Evolutionary conservation across 345 rosid species (phyloP), one percentile per base, ranked within the genome.

Genomic region (Syzygium aqueum): DNA sequence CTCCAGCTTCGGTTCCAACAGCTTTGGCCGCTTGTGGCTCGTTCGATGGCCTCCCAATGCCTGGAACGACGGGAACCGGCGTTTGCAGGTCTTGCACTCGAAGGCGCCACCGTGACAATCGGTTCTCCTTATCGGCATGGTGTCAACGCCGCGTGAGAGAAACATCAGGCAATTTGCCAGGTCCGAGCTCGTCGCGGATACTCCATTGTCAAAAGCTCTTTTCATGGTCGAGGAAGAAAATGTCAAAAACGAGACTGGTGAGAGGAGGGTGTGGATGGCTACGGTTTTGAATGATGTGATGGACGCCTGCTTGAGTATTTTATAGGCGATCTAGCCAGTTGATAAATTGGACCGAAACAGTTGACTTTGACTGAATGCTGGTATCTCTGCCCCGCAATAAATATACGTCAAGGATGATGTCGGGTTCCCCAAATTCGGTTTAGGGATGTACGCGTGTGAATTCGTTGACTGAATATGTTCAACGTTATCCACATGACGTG

Each of bases 111-210:
- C 85, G 1, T 19, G 23, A 5, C 67, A 83, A 10, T 46, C 25
- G 40, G 73, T 40, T 7, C 16, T 11, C 19, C 22, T 12, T 43
- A 43, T 43, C 2, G n/a, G 51, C 51, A 37, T 61, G 12, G 53
- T 7, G 56, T 84, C 25, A 16, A 82, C 85, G 46, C 88, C 82
- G n/a, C n/a, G 84, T 3, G 90, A 88, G 13, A 92, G 84, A 2
- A 92, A 37, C 53, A 89, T 91, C 93, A 96, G 90, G 85, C 94
- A 95, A 14, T 86, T 93, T 17, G 96, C 97, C 89, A 92, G 89
- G 86, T 91, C 91, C 84, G 89, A 23, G 54, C 80, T 84, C 15
- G 40, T 89, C 51, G 59, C 77, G 22, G 43, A 65, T 65, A 15
- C 77, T 78, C 86, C 93, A 2, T 19, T 30, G 10, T 88, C 87